Base-by-base conservation (phyloP, 2,329 filamentous ascomycete genomes). In the Xylariaceae sp. region DNA sequence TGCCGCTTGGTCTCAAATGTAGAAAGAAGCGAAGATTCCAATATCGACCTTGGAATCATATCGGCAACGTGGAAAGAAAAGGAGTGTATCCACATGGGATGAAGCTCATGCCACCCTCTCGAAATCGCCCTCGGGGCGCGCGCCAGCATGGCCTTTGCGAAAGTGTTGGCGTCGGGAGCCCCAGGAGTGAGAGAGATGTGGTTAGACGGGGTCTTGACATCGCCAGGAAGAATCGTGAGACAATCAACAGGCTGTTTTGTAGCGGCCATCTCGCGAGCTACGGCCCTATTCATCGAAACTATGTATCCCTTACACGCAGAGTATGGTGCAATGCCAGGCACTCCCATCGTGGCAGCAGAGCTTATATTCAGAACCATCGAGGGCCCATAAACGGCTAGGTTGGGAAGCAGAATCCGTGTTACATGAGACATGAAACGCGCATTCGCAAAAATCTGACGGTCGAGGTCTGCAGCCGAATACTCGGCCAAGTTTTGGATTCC, bases 401-500 rank as follows among this genome's bases (percentile, higher is more conserved):
- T 43, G 31, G 64, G 65, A n/a, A 69, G 55, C 54, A 68, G 57
- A 31, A 67, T 50, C 6, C 63, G 55, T n/a, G 68, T 68, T 14
- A 69, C 59, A 18, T 65, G 66, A 19, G 68, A 61, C 64, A 68
- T 69, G 64, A 70, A 71, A 28, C 64, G 64, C 28, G 62, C 63
- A 58, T 73, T 70, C 38, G 64, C 46, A 55, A 66, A 59, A 48
- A 72, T 62, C 51, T 62, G 53, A 28, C 54, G 55, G 53, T 68
- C 66, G 50, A 69, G 56, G 16, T 69, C 68, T 11, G 54, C 59
- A 33, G 50, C 52, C 17, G 64, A 55, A 51, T 65, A 66, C 12
- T 63, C 65, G 13, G 51, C 56, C 50, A 66, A 48, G 47, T 50
- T 48, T 41, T 65, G 63, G 56, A 69, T 63, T 22, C 61, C 54